Conservation (phyloP, 2,329 filamentous ascomycete genomes). For the Sporothrix schenckii region DNA sequence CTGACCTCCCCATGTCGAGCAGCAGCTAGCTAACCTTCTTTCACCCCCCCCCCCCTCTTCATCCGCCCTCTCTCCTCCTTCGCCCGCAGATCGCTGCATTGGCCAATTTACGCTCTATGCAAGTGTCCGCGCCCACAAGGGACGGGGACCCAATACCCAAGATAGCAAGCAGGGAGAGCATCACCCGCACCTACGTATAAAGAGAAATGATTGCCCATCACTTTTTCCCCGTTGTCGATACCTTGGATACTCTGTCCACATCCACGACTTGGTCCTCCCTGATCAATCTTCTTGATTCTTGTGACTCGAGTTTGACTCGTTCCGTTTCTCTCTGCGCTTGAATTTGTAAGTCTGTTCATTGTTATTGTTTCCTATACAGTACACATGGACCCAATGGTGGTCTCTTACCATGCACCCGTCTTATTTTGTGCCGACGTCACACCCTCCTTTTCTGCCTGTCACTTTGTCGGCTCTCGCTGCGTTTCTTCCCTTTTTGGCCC, state of each 20-base stretch:
- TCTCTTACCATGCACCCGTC: conserved; percentile 4
- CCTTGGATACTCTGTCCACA: not conserved
- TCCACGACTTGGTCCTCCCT: conserved; percentile 9
- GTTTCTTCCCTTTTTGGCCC: not conserved
- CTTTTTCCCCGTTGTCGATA: not conserved
- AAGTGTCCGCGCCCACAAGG: conserved; percentile 18
- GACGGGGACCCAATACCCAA: not conserved
- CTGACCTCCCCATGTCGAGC: not conserved
- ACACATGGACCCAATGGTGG: conserved; percentile 4
- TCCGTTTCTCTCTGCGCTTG: not conserved
- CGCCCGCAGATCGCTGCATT: conserved; percentile 24
- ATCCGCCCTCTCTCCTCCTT: not conserved
- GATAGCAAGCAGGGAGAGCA: conserved; percentile 6
- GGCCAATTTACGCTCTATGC: conserved; percentile 15
- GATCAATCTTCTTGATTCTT: conserved; percentile 2
- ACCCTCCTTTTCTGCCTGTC: not conserved
- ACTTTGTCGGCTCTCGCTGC: conserved; percentile 3
- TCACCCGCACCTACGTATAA: conserved; percentile 10
- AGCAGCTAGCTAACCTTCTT: not conserved
- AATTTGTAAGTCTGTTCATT: not conserved
- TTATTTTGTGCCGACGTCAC: conserved; percentile 8
- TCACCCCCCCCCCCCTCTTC: not conserved
- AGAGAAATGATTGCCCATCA: conserved; percentile 19
- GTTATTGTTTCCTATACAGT: not conserved
- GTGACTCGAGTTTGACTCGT: not conserved